Percentiles rank a stretch among this genome's conserved stretches.
phyloP scores from a whole-genome alignment of 1,139 yeast genomes.

The Candida tropicalis region DNA sequence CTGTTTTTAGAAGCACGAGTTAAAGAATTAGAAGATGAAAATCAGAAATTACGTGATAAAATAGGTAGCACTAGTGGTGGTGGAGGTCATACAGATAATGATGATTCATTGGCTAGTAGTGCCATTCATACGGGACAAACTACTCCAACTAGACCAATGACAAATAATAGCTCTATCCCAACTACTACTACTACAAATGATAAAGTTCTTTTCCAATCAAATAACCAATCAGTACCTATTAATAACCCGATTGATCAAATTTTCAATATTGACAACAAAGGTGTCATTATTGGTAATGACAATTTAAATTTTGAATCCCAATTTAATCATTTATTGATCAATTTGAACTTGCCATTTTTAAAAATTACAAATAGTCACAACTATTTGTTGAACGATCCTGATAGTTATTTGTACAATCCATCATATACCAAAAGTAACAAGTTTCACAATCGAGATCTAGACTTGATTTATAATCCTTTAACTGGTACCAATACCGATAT shows the following conservation, averaged over 20 bases:
- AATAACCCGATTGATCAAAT: conserved; percentile 54
- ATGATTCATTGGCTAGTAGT: not conserved
- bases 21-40: conserved; percentile 62
- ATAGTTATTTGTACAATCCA: conserved; percentile 47
- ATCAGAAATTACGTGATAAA: conserved; percentile 35
- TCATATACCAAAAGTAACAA: conserved; percentile 42
- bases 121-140: conserved; percentile 4
- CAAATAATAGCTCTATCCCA: conserved; percentile 12
- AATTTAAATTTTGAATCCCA: conserved; percentile 52
- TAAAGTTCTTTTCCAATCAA: conserved; percentile 18
- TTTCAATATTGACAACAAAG: conserved; percentile 47
- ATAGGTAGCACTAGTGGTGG: no score
- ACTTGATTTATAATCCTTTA: conserved; percentile 47
- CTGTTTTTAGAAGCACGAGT: conserved; percentile 68
- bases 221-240: conserved; percentile 30
- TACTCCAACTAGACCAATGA: not conserved
- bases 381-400: conserved; percentile 46
- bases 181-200: conserved; percentile 18
- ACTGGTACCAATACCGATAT: conserved; percentile 26
- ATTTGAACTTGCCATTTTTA: conserved; percentile 47
- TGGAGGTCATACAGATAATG: not conserved
- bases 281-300: conserved; percentile 51
- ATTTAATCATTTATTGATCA: conserved; percentile 48
- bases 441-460: conserved; percentile 44
- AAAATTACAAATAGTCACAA: conserved; percentile 52